Base-by-base conservation (phyloP, 2,329 filamentous ascomycete species). In the Fusarium nygamai region DNA sequence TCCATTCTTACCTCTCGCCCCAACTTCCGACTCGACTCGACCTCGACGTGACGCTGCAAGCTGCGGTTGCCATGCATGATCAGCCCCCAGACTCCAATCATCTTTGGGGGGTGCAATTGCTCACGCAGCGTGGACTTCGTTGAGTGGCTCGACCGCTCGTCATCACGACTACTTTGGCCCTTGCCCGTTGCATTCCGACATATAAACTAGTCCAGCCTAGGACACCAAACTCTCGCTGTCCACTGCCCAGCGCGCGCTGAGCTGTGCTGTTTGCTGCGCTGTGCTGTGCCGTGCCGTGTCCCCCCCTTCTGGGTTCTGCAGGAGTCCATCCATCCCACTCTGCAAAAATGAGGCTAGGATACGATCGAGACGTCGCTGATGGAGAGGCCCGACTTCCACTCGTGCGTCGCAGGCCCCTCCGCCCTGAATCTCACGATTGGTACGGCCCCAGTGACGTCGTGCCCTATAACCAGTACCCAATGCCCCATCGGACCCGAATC, bases 331-430 rank as follows among this genome's bases (percentile, higher is more conserved):
- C 66, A 63, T 72, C 67, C 66, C 57, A 69, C 66, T 61, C 66
- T 56, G 69, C 61, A 63, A 79, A 77, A 75, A 80, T 82, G 80
- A 78, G 80, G 78, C 78, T 79, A 69, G 76, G 77, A 72, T 78
- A 78, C 41, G 72, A 76, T 69, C 79, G 75, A 80, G 80, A 80
- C 76, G 74, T 73, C 62, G 78, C 76, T 64, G 66, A 78, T 70
- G 78, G 70, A 69, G 78, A 77, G 24, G 68, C 69, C 72, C 76
- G 76, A 68, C 64, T 75, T 68, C 76, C 77, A 69, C 66, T 75
- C 66, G 74, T 76, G 69, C 79, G 79, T 63, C 76, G 76, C 62
- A 80, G 76, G 74, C 75, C 76, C 58, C 71, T 77, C 68, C 69
- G 73, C 69, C 48, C 71, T 67, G 69, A 67, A 50, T 67, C 72